These are phyloP conservation scores for Kuraishia piskuri DNA, from an alignment of 805 yeast species.

Conservation along the genomic window DNA sequence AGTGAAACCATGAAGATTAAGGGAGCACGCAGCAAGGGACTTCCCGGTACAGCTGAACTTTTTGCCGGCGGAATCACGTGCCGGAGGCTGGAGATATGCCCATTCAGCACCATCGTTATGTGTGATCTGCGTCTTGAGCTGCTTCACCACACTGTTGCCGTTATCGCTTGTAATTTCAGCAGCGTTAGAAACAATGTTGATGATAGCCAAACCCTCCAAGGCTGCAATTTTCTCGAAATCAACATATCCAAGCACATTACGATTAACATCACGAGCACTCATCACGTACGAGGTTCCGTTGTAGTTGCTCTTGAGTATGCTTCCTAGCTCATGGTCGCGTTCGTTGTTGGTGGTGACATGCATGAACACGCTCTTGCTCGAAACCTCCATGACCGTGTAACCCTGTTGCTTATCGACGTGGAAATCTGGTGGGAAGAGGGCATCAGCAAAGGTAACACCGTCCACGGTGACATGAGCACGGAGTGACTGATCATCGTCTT, in stretches of 20 bases:
- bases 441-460: conserved; percentile 70
- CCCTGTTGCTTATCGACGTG: conserved; percentile 54
- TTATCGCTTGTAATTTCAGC: conserved; percentile 16
- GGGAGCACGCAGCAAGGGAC: conserved; percentile 55
- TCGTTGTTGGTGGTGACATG: conserved; percentile 66
- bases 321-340: conserved; percentile 56
- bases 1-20: conserved; percentile 85
- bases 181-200: conserved; percentile 59
- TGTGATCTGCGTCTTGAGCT: conserved; percentile 64
- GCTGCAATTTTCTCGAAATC: conserved; percentile 83
- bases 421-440: conserved; percentile 65
- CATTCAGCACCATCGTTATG: conserved; percentile 91
- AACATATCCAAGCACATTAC: conserved; percentile 66
- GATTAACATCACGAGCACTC: conserved; percentile 61
- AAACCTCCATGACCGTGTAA: conserved; percentile 73
- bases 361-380: conserved; percentile 63
- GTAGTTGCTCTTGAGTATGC: conserved; percentile 78
- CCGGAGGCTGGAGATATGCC: conserved; percentile 65
- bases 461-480: conserved; percentile 71
- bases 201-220: conserved; percentile 75
- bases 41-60: conserved; percentile 39
- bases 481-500: conserved; percentile 37
- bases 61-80: conserved; percentile 50
- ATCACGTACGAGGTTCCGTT: conserved; percentile 83
- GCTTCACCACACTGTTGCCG: conserved; percentile 32